Conservation (phyloP, 2,329 filamentous ascomycete genomes). For the Juglanconis sp. region DNA sequence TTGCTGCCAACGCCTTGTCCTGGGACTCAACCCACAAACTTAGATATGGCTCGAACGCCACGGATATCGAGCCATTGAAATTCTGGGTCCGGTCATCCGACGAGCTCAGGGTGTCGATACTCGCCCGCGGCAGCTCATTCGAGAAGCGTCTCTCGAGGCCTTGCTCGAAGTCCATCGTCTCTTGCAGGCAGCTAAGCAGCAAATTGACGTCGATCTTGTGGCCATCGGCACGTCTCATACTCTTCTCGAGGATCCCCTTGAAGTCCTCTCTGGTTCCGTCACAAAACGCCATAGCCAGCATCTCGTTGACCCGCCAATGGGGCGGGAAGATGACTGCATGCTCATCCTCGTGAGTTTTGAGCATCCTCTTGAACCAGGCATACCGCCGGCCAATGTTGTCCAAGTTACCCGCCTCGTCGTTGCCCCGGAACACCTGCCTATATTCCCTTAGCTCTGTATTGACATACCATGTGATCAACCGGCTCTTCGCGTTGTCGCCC, state of each 20-base stretch:
- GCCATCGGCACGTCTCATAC: conserved; percentile 74
- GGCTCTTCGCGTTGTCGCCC: conserved; percentile 77
- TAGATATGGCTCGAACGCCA: conserved; percentile 95
- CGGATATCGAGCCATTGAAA: conserved; percentile 89
- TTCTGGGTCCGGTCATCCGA: conserved; percentile 70
- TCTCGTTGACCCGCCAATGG: conserved; percentile 86
- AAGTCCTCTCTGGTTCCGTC: conserved; percentile 95
- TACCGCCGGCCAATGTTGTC: conserved; percentile 96
- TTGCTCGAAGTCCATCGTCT: conserved; percentile 96
- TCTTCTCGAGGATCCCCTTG: conserved; percentile 84
- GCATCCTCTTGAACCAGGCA: conserved; percentile 92
- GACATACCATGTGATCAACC: conserved; percentile 93
- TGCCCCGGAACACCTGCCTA: conserved; percentile 89
- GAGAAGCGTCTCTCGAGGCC: conserved; percentile 81
- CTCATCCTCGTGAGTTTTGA: conserved; percentile 94
- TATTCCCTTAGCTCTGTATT: conserved; percentile 97
- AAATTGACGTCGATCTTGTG: conserved; percentile 85
- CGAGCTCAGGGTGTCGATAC: conserved; percentile 85
- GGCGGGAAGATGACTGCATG: conserved; percentile 83
- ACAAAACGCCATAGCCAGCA: conserved; percentile 86
- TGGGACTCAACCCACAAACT: conserved; percentile 97
- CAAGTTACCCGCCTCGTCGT: conserved; percentile 91
- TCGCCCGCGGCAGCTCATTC: conserved; percentile 65
- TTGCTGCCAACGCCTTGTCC: conserved; percentile 76
- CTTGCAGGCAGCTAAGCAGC: conserved; percentile 82